These are phyloP conservation scores for Triadica sebifera DNA, from an alignment of 345 rosid species.

Conservation along the genomic window DNA sequence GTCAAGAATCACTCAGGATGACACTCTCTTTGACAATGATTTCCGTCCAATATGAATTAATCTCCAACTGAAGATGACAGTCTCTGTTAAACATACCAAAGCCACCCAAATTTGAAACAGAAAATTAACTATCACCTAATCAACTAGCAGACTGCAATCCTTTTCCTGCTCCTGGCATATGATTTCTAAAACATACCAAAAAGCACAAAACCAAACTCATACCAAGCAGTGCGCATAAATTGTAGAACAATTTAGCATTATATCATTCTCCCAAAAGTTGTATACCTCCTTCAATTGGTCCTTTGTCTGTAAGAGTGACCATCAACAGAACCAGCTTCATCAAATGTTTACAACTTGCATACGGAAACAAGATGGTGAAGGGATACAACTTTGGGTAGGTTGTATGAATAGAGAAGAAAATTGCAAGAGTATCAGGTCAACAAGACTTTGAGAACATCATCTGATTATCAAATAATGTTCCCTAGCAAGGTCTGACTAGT, in stretches of 20 bases:
- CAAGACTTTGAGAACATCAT: not conserved
- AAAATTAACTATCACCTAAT: not conserved
- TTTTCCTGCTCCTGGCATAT: slow-evolving; percentile 1
- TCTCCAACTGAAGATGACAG: not conserved
- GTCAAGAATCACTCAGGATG: not conserved
- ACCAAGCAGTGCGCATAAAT: not conserved
- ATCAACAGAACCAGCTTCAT: not conserved
- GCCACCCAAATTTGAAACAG: not conserved
- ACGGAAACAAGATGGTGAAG: slow-evolving; percentile 1
- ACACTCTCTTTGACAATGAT: not conserved
- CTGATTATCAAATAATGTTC: not conserved
- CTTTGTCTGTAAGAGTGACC: not conserved
- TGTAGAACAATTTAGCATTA: not conserved
- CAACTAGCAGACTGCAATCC: not conserved
- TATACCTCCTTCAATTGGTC: not conserved
- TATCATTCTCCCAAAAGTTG: not conserved
- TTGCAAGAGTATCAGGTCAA: not conserved
- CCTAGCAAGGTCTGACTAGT: not conserved
- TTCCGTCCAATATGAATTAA: not conserved
- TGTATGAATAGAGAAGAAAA: not conserved
- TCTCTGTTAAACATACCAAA: not conserved
- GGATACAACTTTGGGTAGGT: too few relatives aligned
- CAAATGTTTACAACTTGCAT: not conserved
- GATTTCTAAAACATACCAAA: not conserved
- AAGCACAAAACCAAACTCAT: not conserved